Percentiles rank a stretch among this genome's conserved stretches.
phyloP scores from a whole-genome alignment of 495 filamentous ascomycete species.

The Penicillium cataractarum region DNA sequence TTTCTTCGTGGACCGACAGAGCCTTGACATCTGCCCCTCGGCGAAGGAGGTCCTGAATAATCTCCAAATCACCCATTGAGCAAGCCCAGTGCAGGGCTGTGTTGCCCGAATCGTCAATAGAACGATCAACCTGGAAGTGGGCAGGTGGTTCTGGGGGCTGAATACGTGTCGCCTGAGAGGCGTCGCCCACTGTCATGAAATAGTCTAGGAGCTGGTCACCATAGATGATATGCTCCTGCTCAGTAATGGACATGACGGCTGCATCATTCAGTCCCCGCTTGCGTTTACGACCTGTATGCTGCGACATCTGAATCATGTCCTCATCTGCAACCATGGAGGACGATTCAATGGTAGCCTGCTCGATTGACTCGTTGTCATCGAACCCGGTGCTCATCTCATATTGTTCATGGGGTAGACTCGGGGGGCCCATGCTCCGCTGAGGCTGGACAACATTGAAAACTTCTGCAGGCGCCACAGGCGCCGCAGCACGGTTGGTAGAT shows the following conservation, averaged over 20 bases:
- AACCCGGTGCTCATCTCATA: constrained; percentile 61
- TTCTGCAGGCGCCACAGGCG: constrained; percentile 44
- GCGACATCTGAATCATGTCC: constrained; percentile 68
- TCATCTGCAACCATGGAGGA: constrained; percentile 84
- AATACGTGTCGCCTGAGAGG: constrained; percentile 57
- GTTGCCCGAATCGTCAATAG: constrained; percentile 86
- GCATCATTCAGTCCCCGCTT: constrained; percentile 66
- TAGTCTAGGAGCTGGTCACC: constrained; percentile 92
- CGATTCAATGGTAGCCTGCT: constrained; percentile 76
- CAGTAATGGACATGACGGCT: constrained; percentile 63
- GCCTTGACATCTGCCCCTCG: constrained; percentile 68
- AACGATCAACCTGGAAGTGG: constrained; percentile 82
- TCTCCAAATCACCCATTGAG: constrained; percentile 95
- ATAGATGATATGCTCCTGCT: constrained; percentile 86
- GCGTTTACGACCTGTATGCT: constrained; percentile 73
- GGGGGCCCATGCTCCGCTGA: constrained; percentile 47
- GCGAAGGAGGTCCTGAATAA: constrained; percentile 80
- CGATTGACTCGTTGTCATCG: constrained; percentile 79
- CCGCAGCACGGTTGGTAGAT: constrained; percentile 34
- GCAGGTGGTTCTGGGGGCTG: constrained; percentile 76
- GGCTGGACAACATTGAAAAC: constrained; percentile 45
- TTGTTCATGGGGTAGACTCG: constrained; percentile 55
- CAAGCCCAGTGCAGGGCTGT: constrained; percentile 95
- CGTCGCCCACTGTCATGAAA: constrained; percentile 79
- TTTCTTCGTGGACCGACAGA: constrained; percentile 81